phyloP scores from a whole-genome alignment of 1,139 yeast genomes.

The Saccharomyces pastorianus region DNA sequence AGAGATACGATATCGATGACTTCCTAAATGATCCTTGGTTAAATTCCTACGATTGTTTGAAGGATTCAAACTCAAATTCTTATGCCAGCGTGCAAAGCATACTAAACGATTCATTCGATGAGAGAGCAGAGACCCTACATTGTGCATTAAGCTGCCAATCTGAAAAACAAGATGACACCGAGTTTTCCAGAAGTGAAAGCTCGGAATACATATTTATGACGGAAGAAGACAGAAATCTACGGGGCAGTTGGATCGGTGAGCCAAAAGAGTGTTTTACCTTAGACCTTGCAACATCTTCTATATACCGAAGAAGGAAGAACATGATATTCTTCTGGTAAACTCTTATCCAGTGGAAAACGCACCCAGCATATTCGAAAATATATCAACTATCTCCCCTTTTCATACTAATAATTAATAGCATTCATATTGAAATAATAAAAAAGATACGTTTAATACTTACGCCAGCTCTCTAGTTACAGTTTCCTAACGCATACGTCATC shows the following conservation, averaged over 20 bases:
- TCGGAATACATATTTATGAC: not conserved
- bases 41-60: slow-evolving; percentile 12
- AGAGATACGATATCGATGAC: slow-evolving; percentile 65
- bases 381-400: not conserved
- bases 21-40: slow-evolving; percentile 76
- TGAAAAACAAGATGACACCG: not conserved
- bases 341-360: not conserved
- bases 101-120: not conserved
- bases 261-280: not conserved
- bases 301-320: not conserved
- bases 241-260: not conserved
- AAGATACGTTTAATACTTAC: not conserved
- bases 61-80: not conserved
- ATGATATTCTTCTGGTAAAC: not conserved
- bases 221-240: not conserved
- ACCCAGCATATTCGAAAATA: not conserved
- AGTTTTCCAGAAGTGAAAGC: not conserved
- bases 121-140: not conserved
- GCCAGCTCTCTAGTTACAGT: not conserved
- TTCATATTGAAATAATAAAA: not conserved
- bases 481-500: not conserved
- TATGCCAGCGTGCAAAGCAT: not conserved
- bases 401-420: not conserved
- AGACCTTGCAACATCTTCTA: not conserved
- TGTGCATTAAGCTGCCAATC: not conserved